A percentile compares a stretch with the other conserved stretches of the same genome.
Conservation (phyloP, 1,139 yeast species). For the Protomyces lactucae-debilis region DNA sequence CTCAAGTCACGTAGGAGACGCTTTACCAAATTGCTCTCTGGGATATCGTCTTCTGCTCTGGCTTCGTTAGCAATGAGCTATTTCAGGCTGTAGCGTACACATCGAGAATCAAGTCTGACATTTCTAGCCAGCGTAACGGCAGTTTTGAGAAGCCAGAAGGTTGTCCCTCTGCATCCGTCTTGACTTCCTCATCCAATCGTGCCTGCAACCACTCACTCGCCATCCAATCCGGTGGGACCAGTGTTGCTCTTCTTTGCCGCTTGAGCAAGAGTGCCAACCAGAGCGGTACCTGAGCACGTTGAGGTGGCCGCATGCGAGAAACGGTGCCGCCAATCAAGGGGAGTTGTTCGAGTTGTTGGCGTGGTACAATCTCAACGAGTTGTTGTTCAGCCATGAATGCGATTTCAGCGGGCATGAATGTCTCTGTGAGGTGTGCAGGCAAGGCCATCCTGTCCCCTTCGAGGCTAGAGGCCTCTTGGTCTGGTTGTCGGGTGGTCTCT, state of each 20-base stretch:
- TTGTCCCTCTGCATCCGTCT: constrained; percentile 44
- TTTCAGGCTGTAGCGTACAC: constrained; percentile 31
- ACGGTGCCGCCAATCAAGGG: constrained; percentile 57
- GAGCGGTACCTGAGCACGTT: constrained; percentile 66
- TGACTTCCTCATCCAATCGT: constrained; percentile 64
- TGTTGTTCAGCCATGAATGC: constrained; percentile 83
- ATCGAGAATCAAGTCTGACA: constrained; percentile 61
- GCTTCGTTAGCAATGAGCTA: neutral
- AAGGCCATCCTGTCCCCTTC: constrained; percentile 51
- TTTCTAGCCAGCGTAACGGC: constrained; percentile 86
- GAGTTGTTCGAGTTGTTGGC: constrained; percentile 61
- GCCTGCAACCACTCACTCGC: constrained; percentile 51
- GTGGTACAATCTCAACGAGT: constrained; percentile 63
- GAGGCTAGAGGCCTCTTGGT: too few relatives aligned
- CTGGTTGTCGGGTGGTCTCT: too few relatives aligned
- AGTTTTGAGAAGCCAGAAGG: constrained; percentile 52
- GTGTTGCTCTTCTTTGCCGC: constrained; percentile 77
- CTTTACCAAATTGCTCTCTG: constrained; percentile 58
- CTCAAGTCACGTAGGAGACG: constrained; percentile 74
- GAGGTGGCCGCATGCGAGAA: constrained; percentile 54
- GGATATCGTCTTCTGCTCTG: constrained; percentile 66
- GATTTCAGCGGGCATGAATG: constrained; percentile 71
- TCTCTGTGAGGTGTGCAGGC: constrained; percentile 52
- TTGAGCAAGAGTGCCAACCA: constrained; percentile 85
- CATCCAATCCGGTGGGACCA: constrained; percentile 89